These are phyloP conservation scores for Cystobasidium pallidum DNA, from an alignment of 1,284 basidiomycete genomes.

Conservation along the genomic window DNA sequence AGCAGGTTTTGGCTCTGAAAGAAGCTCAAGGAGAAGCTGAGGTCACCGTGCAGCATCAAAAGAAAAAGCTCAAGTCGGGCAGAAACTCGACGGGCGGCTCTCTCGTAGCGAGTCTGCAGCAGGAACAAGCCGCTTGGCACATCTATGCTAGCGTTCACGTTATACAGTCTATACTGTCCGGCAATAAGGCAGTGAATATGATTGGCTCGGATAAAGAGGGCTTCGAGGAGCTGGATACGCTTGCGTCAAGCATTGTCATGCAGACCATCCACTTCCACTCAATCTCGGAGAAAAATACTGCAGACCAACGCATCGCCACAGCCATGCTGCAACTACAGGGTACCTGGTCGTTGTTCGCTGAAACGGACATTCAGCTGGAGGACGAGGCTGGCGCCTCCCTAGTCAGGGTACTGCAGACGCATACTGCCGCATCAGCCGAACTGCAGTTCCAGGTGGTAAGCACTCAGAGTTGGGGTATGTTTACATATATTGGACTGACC, in stretches of 20 bases:
- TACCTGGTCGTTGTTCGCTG: neutral
- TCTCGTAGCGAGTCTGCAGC: neutral
- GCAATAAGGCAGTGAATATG: neutral
- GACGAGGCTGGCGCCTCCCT: neutral
- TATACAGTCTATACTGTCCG: neutral
- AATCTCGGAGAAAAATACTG: neutral
- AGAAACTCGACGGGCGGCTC: neutral
- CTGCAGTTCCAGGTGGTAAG: conserved; percentile 1
- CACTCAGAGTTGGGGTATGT: too few relatives aligned
- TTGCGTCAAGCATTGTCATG: neutral
- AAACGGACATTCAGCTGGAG: neutral
- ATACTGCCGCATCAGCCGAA: neutral
- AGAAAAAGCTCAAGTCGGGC: conserved; percentile 30
- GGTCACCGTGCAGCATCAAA: neutral
- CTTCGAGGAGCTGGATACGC: neutral
- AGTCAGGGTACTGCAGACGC: neutral
- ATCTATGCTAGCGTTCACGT: neutral
- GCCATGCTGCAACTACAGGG: conserved; percentile 5
- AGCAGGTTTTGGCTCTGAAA: neutral
- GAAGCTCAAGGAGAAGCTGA: neutral
- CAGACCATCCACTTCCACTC: neutral
- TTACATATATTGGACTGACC: too few relatives aligned
- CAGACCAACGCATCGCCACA: neutral
- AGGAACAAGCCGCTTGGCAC: neutral
- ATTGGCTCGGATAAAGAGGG: neutral